Evolutionary conservation across 192 early-diverging fungal species (phyloP).

Genomic region (Obelidium mucronatum): DNA sequence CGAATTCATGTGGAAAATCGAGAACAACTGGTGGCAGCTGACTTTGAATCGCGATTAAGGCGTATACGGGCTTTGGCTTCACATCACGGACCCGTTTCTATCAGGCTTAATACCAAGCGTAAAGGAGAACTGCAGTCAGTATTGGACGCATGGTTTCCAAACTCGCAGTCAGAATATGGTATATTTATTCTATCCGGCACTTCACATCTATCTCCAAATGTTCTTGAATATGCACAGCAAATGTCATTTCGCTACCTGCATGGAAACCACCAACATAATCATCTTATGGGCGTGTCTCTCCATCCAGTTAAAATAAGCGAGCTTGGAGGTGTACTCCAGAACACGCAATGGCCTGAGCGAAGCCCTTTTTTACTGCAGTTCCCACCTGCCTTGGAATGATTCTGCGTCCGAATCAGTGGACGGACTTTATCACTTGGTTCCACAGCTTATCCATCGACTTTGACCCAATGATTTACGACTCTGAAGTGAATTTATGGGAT

Average conservation of each 20-base stretch:
- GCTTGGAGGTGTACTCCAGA: no score
- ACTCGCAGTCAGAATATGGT: background rate
- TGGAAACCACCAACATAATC: background rate
- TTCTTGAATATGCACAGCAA: conserved; percentile 41
- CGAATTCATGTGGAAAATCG: conserved; percentile 32
- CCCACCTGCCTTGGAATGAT: conserved; percentile 25
- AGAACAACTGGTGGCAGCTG: background rate
- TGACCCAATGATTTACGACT: conserved; percentile 19
- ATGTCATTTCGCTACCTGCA: conserved; percentile 8
- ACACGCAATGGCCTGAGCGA: no score
- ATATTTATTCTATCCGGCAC: conserved; percentile 35
- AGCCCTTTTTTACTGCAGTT: conserved; percentile 17
- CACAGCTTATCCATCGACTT: conserved; percentile 5
- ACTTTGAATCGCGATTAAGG: background rate
- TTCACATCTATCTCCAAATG: conserved; percentile 26
- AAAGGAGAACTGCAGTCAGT: conserved; percentile 12
- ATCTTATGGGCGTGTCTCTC: conserved; percentile 28
- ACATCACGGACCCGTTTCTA: conserved; percentile 6
- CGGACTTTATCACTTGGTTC: conserved; percentile 31
- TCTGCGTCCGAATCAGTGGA: background rate
- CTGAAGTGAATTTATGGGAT: conserved; percentile 6
- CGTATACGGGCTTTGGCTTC: background rate
- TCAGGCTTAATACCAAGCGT: background rate
- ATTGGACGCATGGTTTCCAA: conserved; percentile 35
- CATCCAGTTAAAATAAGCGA: background rate